Base-by-base conservation (phyloP, 2,329 filamentous ascomycete genomes). In the Thelonectria blattea region DNA sequence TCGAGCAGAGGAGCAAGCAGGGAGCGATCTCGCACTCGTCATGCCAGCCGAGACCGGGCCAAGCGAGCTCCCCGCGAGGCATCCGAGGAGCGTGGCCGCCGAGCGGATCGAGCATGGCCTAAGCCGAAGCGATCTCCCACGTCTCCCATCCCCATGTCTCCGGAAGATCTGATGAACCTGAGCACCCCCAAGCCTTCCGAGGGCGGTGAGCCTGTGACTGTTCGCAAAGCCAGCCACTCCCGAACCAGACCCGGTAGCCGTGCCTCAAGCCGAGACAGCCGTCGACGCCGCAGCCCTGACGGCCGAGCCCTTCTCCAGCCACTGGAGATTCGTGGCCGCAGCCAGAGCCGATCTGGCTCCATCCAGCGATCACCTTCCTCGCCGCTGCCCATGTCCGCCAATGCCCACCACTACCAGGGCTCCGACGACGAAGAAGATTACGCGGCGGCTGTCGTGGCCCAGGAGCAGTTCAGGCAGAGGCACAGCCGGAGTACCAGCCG, bases 141-240 rank as follows among this genome's bases (percentile, higher is more conserved):
- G 2, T 97, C 94, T 0, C 94, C 94, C 0, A 85, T 97, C 2
- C 92, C 93, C 3, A 97, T 97, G 93, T 96, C 93, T 3, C 93
- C 93, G 0, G 92, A 97, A 68, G 93, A 97, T 69, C 74, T 91
- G 61, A 86, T 87, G 71, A 88, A 85, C 67, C 75, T 90, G 51
- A 85, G 83, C 63, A 85, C 80, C 1, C 79, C 81, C 1, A 77
- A 71, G 27, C 68, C 70, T 64, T 72, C 52, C 7, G 71, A 73
- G 2, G 63, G 66, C 2, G 72, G 67, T 17, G 82, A 83, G 18
- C 80, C 82, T 5, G 66, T 69, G 43, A 83, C 81, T 0, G 77
- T 80, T 34, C 77, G 78, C 24, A 85, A 83, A 68, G 71, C 77
- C 8, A 74, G 72, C 60, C 73, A 65, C 34, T 68, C 72, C 56